A percentile compares a stretch with the other conserved stretches of the same genome.
These are phyloP conservation scores for Trichoderma virens DNA, from an alignment of 495 filamentous ascomycete genomes.

Conservation along the genomic window DNA sequence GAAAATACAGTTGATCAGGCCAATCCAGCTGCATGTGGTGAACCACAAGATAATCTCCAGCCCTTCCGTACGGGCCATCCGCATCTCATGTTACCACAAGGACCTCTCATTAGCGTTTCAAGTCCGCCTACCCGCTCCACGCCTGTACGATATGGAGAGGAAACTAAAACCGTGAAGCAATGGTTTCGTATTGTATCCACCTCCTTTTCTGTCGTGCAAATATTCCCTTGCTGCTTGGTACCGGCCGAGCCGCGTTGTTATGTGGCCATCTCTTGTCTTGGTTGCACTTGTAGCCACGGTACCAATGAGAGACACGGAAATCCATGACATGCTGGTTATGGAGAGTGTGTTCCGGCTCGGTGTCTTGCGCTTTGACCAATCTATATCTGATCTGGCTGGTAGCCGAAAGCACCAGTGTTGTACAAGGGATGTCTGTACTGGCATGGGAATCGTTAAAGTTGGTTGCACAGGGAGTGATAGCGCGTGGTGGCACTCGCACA, in stretches of 20 bases:
- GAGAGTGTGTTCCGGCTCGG: not conserved
- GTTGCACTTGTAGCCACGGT: not conserved
- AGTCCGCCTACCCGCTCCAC: not conserved
- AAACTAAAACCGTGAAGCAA: not conserved
- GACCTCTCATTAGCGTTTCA: not conserved
- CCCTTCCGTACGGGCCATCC: not conserved
- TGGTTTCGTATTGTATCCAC: not conserved
- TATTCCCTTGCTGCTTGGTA: not conserved
- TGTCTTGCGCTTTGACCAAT: not conserved
- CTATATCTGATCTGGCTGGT: not conserved
- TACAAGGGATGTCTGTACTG: not conserved
- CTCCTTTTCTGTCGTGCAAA: not conserved
- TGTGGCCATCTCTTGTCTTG: not conserved
- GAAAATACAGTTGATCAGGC: not conserved
- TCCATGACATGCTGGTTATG: not conserved
- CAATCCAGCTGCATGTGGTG: not conserved
- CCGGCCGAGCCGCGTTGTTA: not conserved
- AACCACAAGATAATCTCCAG: not conserved
- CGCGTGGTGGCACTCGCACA: not conserved
- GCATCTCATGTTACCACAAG: not conserved
- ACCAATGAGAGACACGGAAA: not conserved
- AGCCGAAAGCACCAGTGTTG: not conserved
- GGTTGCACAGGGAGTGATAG: constrained; percentile 1
- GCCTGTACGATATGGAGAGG: not conserved
- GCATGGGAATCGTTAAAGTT: not conserved